Percentiles rank a stretch among this genome's conserved stretches.
phyloP scores from a whole-genome alignment of 495 filamentous ascomycete genomes.

The Saxispiralis lemnorum region DNA sequence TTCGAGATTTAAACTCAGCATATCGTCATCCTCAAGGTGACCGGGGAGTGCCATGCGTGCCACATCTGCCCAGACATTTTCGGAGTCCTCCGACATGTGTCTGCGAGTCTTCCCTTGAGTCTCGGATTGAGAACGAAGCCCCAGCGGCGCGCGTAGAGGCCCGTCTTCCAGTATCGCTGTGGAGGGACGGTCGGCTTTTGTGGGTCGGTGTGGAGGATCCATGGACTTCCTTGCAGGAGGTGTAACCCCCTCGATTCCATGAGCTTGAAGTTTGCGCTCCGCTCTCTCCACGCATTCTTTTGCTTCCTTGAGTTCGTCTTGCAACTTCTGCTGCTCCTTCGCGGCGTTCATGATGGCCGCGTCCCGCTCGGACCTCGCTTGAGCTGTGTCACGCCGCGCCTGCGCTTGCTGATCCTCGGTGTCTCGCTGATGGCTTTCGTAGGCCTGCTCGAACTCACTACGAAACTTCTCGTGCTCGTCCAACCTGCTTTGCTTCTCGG shows the following conservation, averaged over 20 bases:
- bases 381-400: too few relatives aligned
- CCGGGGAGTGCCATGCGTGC: too few relatives aligned
- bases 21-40: constrained; percentile 5
- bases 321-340: neutral
- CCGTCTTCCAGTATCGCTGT: constrained; percentile 1
- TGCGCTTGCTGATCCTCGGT: too few relatives aligned
- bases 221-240: constrained; percentile 5
- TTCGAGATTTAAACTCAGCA: neutral
- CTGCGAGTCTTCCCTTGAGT: neutral
- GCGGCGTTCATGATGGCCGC: neutral
- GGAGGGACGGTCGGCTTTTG: constrained; percentile 16
- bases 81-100: constrained; percentile 4
- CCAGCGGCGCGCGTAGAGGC: constrained; percentile 1
- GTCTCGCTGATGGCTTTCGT: too few relatives aligned
- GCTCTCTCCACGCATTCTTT: neutral
- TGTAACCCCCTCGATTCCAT: constrained; percentile 1
- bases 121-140: neutral
- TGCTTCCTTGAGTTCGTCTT: neutral
- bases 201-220: constrained; percentile 10
- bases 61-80: neutral
- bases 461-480: constrained; percentile 1
- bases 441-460: neutral
- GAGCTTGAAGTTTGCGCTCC: neutral
- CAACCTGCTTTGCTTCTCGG: constrained; percentile 3
- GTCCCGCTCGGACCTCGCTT: neutral